Evolutionary conservation across 179 eudicot genomes (phyloP).

Genomic region (Spergularia azorica): DNA sequence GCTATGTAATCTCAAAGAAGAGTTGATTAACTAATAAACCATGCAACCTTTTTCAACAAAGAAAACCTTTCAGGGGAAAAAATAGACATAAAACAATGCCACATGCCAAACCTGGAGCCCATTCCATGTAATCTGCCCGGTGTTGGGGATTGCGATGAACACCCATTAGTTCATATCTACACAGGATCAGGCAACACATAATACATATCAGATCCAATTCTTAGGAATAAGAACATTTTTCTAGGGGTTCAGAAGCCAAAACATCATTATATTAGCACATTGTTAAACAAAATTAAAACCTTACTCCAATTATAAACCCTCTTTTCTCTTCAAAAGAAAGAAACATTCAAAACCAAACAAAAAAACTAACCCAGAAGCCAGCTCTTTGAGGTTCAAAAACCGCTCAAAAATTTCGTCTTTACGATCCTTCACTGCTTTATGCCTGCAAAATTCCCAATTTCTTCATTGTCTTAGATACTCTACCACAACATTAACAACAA

Average conservation of each 20-base stretch:
- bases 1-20: neutral
- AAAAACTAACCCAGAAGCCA: conserved; percentile 83
- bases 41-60: neutral
- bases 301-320: neutral
- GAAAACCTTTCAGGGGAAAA: neutral
- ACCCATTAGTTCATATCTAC: conserved; percentile 76
- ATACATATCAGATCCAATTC: conserved; percentile 4
- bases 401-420: conserved; percentile 67
- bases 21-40: neutral
- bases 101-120: conserved; percentile 90
- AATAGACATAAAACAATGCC: neutral
- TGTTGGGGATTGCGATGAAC: conserved; percentile 83
- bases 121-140: conserved; percentile 92
- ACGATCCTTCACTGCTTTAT: conserved; percentile 78
- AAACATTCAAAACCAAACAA: neutral
- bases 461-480: neutral
- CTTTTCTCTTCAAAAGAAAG: neutral
- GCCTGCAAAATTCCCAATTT: conserved; percentile 45
- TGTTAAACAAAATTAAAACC: neutral
- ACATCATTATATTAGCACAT: conserved; percentile 2
- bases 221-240: neutral
- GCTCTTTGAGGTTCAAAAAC: conserved; percentile 57
- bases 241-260: neutral
- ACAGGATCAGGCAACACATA: conserved; percentile 9
- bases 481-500: neutral